phyloP scores from a whole-genome alignment of 2,329 filamentous ascomycete species.

The Aspergillus tubingensis region DNA sequence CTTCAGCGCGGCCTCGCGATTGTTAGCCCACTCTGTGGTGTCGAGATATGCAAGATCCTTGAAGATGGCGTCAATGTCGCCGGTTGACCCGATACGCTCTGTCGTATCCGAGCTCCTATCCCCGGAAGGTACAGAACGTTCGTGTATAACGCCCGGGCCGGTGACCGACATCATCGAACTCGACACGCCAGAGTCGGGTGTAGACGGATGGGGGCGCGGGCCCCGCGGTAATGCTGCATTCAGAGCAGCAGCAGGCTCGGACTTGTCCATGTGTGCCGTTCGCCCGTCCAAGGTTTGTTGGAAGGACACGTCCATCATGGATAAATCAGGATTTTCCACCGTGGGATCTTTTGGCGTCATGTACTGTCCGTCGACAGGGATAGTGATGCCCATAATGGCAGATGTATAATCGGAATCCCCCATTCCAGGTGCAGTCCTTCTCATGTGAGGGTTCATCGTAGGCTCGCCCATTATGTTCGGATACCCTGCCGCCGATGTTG shows the following conservation, averaged over 20 bases:
- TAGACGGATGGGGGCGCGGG: slow-evolving; percentile 31
- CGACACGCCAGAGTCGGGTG: slow-evolving; percentile 37
- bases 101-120: slow-evolving; percentile 11
- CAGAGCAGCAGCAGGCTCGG: slow-evolving; percentile 23
- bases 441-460: slow-evolving; percentile 16
- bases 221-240: slow-evolving; percentile 22
- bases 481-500: slow-evolving; percentile 9
- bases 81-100: slow-evolving; percentile 14
- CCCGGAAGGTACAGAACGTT: slow-evolving; percentile 16
- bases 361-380: slow-evolving; percentile 35
- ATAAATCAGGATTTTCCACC: slow-evolving; percentile 32
- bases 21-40: slow-evolving; percentile 47
- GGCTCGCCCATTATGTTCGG: slow-evolving; percentile 6
- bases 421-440: slow-evolving; percentile 14
- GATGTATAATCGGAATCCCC: slow-evolving; percentile 28
- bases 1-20: slow-evolving; percentile 43
- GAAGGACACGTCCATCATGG: slow-evolving; percentile 26
- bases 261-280: slow-evolving; percentile 22
- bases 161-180: slow-evolving; percentile 23
- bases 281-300: slow-evolving; percentile 18
- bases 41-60: slow-evolving; percentile 49
- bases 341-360: slow-evolving; percentile 35
- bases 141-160: slow-evolving; percentile 13
- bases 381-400: slow-evolving; percentile 35
- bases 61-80: slow-evolving; percentile 48